These are phyloP conservation scores for Fraxinus velutina DNA, from an alignment of 305 asterid species.

Conservation along the genomic window DNA sequence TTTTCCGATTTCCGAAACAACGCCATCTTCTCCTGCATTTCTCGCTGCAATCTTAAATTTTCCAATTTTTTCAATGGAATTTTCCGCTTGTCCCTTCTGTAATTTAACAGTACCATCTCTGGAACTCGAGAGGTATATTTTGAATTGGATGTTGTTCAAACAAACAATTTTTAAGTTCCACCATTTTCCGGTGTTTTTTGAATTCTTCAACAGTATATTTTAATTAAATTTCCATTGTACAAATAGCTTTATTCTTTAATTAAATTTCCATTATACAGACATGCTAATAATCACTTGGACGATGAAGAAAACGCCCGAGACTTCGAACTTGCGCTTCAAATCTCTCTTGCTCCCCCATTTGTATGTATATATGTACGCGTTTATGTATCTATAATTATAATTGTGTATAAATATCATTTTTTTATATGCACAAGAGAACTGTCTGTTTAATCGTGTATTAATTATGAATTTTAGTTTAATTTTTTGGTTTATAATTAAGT, in stretches of 20 bases:
- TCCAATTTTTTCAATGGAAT: conserved; percentile 41
- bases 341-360: conserved; percentile 37
- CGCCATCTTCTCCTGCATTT: neutral
- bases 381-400: neutral
- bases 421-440: neutral
- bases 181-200: neutral
- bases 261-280: conserved; percentile 39
- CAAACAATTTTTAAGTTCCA: neutral
- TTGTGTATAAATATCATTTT: neutral
- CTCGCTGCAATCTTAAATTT: neutral
- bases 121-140: conserved; percentile 50
- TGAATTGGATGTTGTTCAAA: neutral
- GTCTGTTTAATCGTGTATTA: neutral
- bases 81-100: conserved; percentile 60
- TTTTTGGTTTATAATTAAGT: neutral
- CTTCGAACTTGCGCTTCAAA: conserved; percentile 45
- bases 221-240: neutral
- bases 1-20: neutral
- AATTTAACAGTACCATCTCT: conserved; percentile 32
- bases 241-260: neutral
- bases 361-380: conserved; percentile 20
- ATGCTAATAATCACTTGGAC: conserved; percentile 59
- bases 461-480: neutral
- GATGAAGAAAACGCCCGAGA: conserved; percentile 59
- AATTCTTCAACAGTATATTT: neutral